Evolutionary conservation across 495 filamentous ascomycete species (phyloP).

Genomic region (Platismatia glauca): DNA sequence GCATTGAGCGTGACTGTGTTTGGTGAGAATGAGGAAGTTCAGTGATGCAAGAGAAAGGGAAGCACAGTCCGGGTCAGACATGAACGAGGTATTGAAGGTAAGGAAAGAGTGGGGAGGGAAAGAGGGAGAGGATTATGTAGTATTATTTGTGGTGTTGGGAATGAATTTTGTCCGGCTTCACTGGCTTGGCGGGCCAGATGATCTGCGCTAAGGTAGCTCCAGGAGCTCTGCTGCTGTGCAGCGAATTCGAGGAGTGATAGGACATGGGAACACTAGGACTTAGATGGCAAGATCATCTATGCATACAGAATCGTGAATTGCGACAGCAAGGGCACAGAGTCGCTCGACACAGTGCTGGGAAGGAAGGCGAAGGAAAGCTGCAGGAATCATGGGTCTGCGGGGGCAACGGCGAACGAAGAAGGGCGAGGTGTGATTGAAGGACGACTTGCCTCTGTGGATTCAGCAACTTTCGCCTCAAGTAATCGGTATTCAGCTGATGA

Average conservation of each 20-base stretch:
- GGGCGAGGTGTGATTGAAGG: neutral
- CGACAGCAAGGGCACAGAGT: neutral
- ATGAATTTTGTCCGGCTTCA: neutral
- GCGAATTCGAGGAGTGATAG: neutral
- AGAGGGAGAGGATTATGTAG: slow-evolving; percentile 1
- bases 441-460: slow-evolving; percentile 13
- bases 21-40: neutral
- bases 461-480: slow-evolving; percentile 39
- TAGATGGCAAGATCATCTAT: neutral
- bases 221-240: neutral
- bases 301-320: neutral
- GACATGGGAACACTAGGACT: neutral
- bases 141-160: neutral
- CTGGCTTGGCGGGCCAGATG: neutral
- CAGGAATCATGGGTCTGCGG: neutral
- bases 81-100: neutral
- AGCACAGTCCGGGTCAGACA: neutral
- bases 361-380: neutral
- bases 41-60: neutral
- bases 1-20: neutral
- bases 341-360: neutral
- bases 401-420: neutral
- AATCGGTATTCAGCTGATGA: slow-evolving; percentile 43
- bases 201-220: neutral
- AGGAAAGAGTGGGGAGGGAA: neutral